Evolutionary conservation across 768 basidiomycete species (phyloP), one percentile per base, ranked within the genome.

Genomic region (Leccinum longicurvipes): DNA sequence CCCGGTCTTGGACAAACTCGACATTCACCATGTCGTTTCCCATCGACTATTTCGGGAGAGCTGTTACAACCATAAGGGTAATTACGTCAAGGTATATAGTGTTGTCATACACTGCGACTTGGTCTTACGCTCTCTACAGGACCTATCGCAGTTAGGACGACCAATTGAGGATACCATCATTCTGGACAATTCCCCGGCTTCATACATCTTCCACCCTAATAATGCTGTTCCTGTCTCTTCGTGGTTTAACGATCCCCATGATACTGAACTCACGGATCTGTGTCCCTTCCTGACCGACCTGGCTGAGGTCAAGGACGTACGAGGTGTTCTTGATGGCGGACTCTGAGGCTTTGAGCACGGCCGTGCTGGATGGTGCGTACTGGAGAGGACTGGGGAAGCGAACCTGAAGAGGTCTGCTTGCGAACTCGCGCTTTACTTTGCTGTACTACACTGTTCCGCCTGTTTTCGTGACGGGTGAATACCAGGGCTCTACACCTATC

Each of bases 221-320:
- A 98, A 98, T 70, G 97, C 97, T 36, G 96, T 98, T 5, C 97
- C 97, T 12, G 95, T 99, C 58, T 98, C 96, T 42, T 94, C 92
- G 55, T 99, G 97, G 97, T 99, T 99, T 78, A 98, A 98, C 72
- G 94, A 94, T 73, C 95, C 95, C 10, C 96, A 98, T 66, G 96
- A 98, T 69, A 96, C 95, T 47, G 96, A 98, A 71, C 81, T 99
- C 60, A 97, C 92, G 39, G 96, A 98, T 73, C 77, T 98, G 50
- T 86, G 94, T 54, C 93, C 94, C 27, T 98, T 99, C 82, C 81
- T 99, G 59, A 76, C 90, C 32, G 97, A 99, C 73, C 80, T 99
- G 32, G 82, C 77, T 31, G 77, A 80, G 24, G 93, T 94, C 31
- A 87, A 87, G 55, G 97, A 99, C 72, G 90, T 98, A 47, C 81